Evolutionary conservation across 352 stramenopile species (phyloP).

Genomic region (Globisporangium rhizosaccharum): DNA sequence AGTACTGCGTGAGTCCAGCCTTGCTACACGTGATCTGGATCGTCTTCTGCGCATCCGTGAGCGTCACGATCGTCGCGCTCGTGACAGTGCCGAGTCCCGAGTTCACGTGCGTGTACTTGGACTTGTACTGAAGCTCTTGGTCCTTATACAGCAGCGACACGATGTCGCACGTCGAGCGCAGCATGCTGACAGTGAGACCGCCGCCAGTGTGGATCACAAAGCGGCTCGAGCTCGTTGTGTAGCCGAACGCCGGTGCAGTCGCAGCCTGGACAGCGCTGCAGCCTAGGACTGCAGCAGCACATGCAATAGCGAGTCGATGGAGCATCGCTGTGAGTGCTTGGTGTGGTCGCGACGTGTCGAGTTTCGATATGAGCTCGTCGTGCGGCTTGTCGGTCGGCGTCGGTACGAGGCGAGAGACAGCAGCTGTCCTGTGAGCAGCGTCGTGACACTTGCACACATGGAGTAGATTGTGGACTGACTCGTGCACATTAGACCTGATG

Average conservation of each 20-base stretch:
- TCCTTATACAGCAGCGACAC: constrained; percentile 42
- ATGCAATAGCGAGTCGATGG: not conserved
- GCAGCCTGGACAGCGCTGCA: constrained; percentile 5
- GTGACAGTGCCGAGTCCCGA: constrained; percentile 29
- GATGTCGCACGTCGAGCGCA: constrained; percentile 39
- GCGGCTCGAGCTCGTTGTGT: constrained; percentile 23
- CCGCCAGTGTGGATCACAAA: constrained; percentile 37
- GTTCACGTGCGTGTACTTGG: constrained; percentile 47
- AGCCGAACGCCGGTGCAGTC: constrained; percentile 28
- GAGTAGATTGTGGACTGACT: no score
- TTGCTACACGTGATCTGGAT: constrained; percentile 36
- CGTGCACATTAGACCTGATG: no score
- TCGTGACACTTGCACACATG: no score
- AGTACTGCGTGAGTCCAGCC: constrained; percentile 40
- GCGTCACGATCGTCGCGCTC: constrained; percentile 23
- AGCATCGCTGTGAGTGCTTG: not conserved
- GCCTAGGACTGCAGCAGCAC: constrained; percentile 2
- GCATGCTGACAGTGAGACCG: constrained; percentile 36
- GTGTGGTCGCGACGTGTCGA: no score
- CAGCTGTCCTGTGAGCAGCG: no score
- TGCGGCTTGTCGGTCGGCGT: no score
- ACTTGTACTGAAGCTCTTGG: constrained; percentile 39
- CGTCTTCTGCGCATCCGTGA: constrained; percentile 32
- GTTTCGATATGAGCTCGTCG: no score
- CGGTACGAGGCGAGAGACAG: no score